phyloP scores from a whole-genome alignment of 352 stramenopile genomes.

The Pythium oligandrum region DNA sequence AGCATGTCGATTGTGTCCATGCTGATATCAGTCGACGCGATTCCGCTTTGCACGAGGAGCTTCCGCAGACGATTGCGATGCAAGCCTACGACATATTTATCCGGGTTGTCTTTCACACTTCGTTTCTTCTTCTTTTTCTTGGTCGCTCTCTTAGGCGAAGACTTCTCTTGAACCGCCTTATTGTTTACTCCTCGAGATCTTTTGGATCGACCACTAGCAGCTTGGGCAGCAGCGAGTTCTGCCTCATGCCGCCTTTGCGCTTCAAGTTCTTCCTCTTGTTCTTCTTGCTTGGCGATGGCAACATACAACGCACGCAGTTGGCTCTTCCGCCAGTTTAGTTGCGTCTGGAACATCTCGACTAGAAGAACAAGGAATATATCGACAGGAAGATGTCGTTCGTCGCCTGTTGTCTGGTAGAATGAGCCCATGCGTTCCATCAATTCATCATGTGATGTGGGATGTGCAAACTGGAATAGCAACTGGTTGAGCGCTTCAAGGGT shows the following conservation, averaged over 20 bases:
- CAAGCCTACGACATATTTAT: slow-evolving; percentile 41
- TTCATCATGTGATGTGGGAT: slow-evolving; percentile 23
- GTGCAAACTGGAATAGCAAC: slow-evolving; percentile 35
- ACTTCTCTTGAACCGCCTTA: slow-evolving; percentile 1
- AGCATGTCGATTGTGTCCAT: slow-evolving; percentile 14
- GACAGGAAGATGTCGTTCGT: slow-evolving; percentile 47
- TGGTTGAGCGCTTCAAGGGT: slow-evolving; percentile 50
- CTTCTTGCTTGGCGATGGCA: slow-evolving; percentile 16
- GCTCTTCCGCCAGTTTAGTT: slow-evolving; percentile 40
- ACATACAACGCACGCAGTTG: slow-evolving; percentile 41
- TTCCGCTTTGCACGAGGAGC: slow-evolving; percentile 32
- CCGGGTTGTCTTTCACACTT: slow-evolving; percentile 2
- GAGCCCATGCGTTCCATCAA: slow-evolving; percentile 26
- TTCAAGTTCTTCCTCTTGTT: slow-evolving; percentile 15
- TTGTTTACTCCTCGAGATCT: background rate
- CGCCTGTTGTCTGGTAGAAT: slow-evolving; percentile 49
- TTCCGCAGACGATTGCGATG: slow-evolving; percentile 28
- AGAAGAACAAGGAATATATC: slow-evolving; percentile 46
- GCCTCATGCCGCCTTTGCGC: slow-evolving; percentile 9
- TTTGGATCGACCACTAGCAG: background rate
- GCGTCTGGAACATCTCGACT: slow-evolving; percentile 38
- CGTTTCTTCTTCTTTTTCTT: slow-evolving; percentile 29
- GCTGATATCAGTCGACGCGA: slow-evolving; percentile 28
- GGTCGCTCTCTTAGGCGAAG: slow-evolving; percentile 8
- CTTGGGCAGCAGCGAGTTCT: slow-evolving; percentile 5